phyloP scores from a whole-genome alignment of 331 rosid species.

The Spiraea crenata region DNA sequence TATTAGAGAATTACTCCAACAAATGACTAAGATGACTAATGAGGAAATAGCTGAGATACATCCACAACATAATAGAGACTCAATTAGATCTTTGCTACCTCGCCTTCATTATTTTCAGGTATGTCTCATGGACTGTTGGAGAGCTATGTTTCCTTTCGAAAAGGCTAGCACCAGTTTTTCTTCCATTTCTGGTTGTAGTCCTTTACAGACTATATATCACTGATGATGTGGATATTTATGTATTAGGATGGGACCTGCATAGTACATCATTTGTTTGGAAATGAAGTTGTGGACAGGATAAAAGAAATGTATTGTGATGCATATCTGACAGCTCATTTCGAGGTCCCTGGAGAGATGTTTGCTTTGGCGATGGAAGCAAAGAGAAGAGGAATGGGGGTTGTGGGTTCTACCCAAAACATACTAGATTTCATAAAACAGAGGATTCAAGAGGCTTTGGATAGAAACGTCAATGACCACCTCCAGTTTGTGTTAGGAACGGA shows the following conservation, averaged over 20 bases:
- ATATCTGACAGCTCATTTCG: slow-evolving; percentile 93
- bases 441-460: slow-evolving; percentile 81
- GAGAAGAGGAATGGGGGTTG: slow-evolving; percentile 96
- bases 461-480: slow-evolving; percentile 78
- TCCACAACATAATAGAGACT: slow-evolving; percentile 62
- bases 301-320: slow-evolving; percentile 94
- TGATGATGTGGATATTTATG: slow-evolving; percentile 28
- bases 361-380: slow-evolving; percentile 96
- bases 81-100: slow-evolving; percentile 69
- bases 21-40: slow-evolving; percentile 80
- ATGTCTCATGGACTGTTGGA: neutral
- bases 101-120: slow-evolving; percentile 81
- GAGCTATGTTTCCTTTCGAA: neutral
- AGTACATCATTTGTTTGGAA: slow-evolving; percentile 90
- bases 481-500: slow-evolving; percentile 94
- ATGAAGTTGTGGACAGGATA: slow-evolving; percentile 89
- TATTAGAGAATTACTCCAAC: slow-evolving; percentile 67
- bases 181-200: neutral
- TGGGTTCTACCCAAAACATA: slow-evolving; percentile 89
- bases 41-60: slow-evolving; percentile 79
- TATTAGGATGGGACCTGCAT: slow-evolving; percentile 89
- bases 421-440: slow-evolving; percentile 82
- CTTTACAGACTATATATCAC: slow-evolving; percentile 1
- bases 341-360: slow-evolving; percentile 99
- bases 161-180: neutral